A percentile compares a stretch with the other conserved stretches of the same genome.
Conservation (phyloP, 1,284 basidiomycete genomes). For the Moesziomyces sp. region DNA sequence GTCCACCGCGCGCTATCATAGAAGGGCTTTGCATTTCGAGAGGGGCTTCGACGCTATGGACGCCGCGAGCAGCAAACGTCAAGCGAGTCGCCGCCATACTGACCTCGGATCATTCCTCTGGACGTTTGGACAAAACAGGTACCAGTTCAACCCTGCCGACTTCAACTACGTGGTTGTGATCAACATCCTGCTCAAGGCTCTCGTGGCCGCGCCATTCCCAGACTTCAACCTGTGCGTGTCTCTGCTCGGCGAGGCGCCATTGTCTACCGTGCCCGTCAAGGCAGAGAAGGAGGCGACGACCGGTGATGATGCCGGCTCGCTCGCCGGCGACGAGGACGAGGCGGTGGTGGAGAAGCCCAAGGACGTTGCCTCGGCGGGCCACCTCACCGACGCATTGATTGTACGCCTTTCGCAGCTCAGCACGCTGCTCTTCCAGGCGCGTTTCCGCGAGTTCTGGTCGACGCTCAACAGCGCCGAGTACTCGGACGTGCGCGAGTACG, state of each 20-base stretch:
- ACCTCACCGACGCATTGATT: conserved; percentile 72
- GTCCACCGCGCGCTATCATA: neutral
- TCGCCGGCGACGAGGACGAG: conserved; percentile 41
- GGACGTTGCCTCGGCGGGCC: conserved; percentile 68
- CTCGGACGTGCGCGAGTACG: conserved; percentile 82
- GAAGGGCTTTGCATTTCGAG: neutral
- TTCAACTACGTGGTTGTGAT: conserved; percentile 92
- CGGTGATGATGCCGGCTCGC: conserved; percentile 31
- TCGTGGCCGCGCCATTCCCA: conserved; percentile 80
- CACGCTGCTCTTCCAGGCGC: conserved; percentile 82
- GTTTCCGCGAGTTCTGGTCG: conserved; percentile 89
- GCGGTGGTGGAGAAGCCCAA: conserved; percentile 33
- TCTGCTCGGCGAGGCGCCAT: conserved; percentile 77
- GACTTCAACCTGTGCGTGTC: conserved; percentile 94
- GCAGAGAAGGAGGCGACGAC: conserved; percentile 42
- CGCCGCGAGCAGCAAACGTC: conserved; percentile 6
- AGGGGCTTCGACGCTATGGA: conserved; percentile 2
- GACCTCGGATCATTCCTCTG: conserved; percentile 2
- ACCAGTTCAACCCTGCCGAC: conserved; percentile 94
- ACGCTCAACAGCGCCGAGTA: conserved; percentile 71
- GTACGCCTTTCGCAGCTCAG: conserved; percentile 81
- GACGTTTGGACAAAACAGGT: conserved; percentile 71
- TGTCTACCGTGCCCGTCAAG: conserved; percentile 39
- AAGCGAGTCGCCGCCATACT: conserved; percentile 2
- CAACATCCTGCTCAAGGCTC: conserved; percentile 92